Percentiles rank a stretch among this genome's conserved stretches.
phyloP scores from a whole-genome alignment of 495 filamentous ascomycete genomes.

The Jackrogersella minutella region DNA sequence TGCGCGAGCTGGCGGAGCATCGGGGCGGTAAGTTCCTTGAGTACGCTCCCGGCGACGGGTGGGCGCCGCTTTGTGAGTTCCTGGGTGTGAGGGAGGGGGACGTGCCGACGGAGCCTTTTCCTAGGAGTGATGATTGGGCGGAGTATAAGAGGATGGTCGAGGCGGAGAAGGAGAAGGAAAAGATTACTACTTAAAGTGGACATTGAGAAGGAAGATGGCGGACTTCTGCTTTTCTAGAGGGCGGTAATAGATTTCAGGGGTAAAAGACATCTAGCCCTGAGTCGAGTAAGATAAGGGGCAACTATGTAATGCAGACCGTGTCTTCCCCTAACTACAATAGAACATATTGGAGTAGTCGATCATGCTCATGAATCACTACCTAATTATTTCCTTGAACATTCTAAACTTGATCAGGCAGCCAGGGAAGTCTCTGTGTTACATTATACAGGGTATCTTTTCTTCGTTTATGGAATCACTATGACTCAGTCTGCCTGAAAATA shows the following conservation, averaged over 20 bases:
- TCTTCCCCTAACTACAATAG: no score
- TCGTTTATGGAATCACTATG: neutral
- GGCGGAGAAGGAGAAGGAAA: neutral
- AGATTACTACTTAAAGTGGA: no score
- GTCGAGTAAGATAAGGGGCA: no score
- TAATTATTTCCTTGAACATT: no score
- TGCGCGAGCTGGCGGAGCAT: conserved; percentile 20
- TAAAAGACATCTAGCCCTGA: no score
- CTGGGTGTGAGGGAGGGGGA: conserved; percentile 20
- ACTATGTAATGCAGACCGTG: no score
- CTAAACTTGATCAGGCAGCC: no score
- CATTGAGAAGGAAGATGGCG: neutral
- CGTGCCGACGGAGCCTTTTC: conserved; percentile 32
- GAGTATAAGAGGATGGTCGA: conserved; percentile 20
- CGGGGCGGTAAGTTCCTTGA: conserved; percentile 37
- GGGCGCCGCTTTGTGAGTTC: conserved; percentile 43
- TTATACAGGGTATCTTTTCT: neutral
- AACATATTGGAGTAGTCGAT: no score
- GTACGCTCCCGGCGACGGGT: conserved; percentile 44
- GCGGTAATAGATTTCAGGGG: no score
- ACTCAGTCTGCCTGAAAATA: neutral
- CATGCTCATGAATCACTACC: no score
- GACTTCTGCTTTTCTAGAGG: no score
- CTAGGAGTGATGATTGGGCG: conserved; percentile 39
- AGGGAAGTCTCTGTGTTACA: neutral